Evolutionary conservation across 345 rosid genomes (phyloP), one percentile per base, ranked within the genome.

Genomic region (Brassica cretica): DNA sequence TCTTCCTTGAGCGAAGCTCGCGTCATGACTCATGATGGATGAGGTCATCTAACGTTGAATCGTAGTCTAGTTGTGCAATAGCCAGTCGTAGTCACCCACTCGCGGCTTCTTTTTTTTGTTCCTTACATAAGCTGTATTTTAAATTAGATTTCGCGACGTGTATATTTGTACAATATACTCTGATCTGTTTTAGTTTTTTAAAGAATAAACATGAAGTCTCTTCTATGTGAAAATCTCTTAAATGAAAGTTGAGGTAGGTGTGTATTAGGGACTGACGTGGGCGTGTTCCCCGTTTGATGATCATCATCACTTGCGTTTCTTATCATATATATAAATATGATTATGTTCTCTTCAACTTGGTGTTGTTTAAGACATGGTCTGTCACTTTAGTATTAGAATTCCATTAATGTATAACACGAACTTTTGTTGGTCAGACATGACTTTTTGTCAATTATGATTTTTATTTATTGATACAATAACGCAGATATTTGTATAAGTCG

Each of bases 231-330:
- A 64, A 71, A 71, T 64, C 51, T 66, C 9, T 0, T 14, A 66
- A 58, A 29, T 32, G 73, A 59, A 66, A 78, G 77, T 21, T 66
- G 77, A 71, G 55, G 76, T 78, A 3, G 33, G 76, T 71, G 66
- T 66, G 16, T 61, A 51, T 51, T 51, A 60, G 32, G 14, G 44
- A 51, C 21, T 73, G 82, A 73, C 65, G 65, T 73, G 27, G 78
- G 65, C 70, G 68, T 78, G 74, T 68, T 78, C 82, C 82, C 70
- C 58, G 5, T 33, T 60, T 49, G 8, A 73, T 49, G 82, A 78
- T 78, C 70, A 51, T 73, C 78, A 49, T 73, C 78, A 49, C 78
- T 78, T 78, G 61, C 82, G 82, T 78, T 73, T 53, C 60, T 16
- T 53, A 16, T 53, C 60, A 53, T 16, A 16, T 14, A 46, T 46